Evolutionary conservation across 768 basidiomycete genomes (phyloP).

Genomic region (Gelatoporia subvermispora): DNA sequence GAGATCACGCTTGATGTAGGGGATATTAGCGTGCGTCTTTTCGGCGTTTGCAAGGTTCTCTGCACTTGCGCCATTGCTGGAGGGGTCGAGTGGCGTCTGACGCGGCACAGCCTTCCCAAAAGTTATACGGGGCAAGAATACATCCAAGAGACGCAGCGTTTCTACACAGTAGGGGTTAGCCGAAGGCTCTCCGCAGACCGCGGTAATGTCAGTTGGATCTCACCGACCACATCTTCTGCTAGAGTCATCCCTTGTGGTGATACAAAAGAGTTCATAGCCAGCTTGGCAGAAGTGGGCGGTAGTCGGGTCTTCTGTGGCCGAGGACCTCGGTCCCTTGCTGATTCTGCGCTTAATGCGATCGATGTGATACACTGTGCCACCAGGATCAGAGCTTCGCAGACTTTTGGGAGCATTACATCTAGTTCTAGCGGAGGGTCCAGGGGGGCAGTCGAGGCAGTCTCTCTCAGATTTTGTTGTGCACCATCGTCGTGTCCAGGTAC

Average conservation of each 20-base stretch:
- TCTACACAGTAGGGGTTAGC: constrained; percentile 45
- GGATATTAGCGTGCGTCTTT: constrained; percentile 27
- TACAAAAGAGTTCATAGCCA: constrained; percentile 6
- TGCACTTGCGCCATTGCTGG: not conserved
- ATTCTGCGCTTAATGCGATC: constrained; percentile 51
- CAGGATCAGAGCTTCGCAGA: constrained; percentile 76
- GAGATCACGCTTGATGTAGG: constrained; percentile 83
- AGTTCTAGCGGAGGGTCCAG: constrained; percentile 35
- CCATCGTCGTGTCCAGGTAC: too few relatives aligned
- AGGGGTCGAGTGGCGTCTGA: constrained; percentile 5
- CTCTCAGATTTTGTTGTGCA: too few relatives aligned
- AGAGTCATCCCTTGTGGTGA: constrained; percentile 11
- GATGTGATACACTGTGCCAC: constrained; percentile 72
- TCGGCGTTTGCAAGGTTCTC: not conserved
- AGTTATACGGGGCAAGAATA: constrained; percentile 81
- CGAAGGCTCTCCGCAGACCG: too few relatives aligned
- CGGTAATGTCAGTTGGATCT: not conserved
- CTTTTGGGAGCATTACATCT: constrained; percentile 71
- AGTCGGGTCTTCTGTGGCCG: not conserved
- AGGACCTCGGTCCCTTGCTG: constrained; percentile 20
- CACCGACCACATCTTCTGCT: constrained; percentile 21
- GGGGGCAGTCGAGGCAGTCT: not conserved
- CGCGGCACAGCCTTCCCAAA: constrained; percentile 58
- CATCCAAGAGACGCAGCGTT: constrained; percentile 66
- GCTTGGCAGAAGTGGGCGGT: not conserved